Conservation (phyloP, 768 basidiomycete genomes). For the Erythrobasidium yunnanense region DNA sequence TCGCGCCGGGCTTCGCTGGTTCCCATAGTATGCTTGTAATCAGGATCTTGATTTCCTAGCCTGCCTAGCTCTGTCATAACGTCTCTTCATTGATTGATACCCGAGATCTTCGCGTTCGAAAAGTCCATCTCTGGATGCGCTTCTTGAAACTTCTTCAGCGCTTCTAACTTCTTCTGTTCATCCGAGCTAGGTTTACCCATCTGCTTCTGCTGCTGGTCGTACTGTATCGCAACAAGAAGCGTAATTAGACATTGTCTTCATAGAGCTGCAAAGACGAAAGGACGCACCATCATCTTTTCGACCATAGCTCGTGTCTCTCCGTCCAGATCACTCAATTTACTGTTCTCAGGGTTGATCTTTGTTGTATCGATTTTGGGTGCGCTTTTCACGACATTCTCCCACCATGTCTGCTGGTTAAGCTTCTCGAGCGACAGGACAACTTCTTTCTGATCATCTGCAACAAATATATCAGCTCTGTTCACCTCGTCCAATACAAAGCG, state of each 20-base stretch:
- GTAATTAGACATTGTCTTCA: background rate
- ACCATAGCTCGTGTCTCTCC: constrained; percentile 95
- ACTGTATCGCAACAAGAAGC: constrained; percentile 35
- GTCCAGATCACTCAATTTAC: constrained; percentile 90
- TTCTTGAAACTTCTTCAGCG: constrained; percentile 75
- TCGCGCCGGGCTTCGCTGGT: too few relatives aligned
- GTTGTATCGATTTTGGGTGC: constrained; percentile 93
- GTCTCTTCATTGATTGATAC: background rate
- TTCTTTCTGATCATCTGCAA: constrained; percentile 61
- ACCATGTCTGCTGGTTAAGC: constrained; percentile 80
- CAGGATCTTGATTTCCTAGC: too few relatives aligned
- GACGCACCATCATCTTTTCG: constrained; percentile 98
- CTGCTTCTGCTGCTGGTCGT: constrained; percentile 45
- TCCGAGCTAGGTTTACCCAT: constrained; percentile 38
- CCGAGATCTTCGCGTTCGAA: constrained; percentile 47
- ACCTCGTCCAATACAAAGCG: constrained; percentile 26
- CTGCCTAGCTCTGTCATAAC: too few relatives aligned
- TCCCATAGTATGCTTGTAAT: too few relatives aligned
- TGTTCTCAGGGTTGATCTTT: constrained; percentile 90
- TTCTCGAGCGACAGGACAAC: constrained; percentile 75
- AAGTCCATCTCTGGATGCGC: constrained; percentile 91
- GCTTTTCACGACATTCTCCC: constrained; percentile 89
- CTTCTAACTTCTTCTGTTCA: constrained; percentile 36
- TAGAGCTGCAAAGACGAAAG: background rate
- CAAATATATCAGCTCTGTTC: background rate